Evolutionary conservation across 2,329 filamentous ascomycete genomes (phyloP).

Genomic region (Aspergillus pseudoterreus): DNA sequence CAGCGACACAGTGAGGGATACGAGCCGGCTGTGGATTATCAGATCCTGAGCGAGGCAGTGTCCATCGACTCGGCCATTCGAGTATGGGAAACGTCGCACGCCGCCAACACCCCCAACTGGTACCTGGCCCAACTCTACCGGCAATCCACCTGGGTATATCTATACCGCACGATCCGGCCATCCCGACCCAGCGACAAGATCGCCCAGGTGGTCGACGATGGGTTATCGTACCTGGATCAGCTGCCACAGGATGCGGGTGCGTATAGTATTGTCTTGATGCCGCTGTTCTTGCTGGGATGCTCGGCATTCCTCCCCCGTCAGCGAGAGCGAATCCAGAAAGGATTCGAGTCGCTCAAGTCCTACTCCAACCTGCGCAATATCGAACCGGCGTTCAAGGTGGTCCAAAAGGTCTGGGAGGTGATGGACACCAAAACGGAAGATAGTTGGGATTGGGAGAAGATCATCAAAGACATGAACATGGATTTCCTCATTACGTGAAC

Average conservation of each 20-base stretch:
- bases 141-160: conserved; percentile 61
- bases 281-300: conserved; percentile 59
- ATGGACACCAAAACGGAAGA: conserved; percentile 57
- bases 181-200: conserved; percentile 55
- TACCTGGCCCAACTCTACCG: conserved; percentile 58
- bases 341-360: conserved; percentile 53
- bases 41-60: conserved; percentile 67
- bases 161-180: conserved; percentile 58
- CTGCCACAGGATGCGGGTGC: conserved; percentile 54
- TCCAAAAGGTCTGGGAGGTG: conserved; percentile 55
- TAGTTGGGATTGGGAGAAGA: conserved; percentile 62
- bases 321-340: conserved; percentile 52
- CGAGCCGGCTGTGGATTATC: conserved; percentile 70
- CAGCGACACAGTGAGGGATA: conserved; percentile 59
- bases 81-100: conserved; percentile 65
- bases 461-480: conserved; percentile 56
- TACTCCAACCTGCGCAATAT: conserved; percentile 59
- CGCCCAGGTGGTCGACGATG: conserved; percentile 55
- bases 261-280: conserved; percentile 59
- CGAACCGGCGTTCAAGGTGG: conserved; percentile 52
- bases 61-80: conserved; percentile 72
- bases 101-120: conserved; percentile 51
- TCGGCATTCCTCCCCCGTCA: conserved; percentile 56
- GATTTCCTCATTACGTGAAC: conserved; percentile 58
- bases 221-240: conserved; percentile 53